Evolutionary conservation across 306 rosid genomes (phyloP), one percentile per base, ranked within the genome.

Genomic region (Sechiopsis laciniata): DNA sequence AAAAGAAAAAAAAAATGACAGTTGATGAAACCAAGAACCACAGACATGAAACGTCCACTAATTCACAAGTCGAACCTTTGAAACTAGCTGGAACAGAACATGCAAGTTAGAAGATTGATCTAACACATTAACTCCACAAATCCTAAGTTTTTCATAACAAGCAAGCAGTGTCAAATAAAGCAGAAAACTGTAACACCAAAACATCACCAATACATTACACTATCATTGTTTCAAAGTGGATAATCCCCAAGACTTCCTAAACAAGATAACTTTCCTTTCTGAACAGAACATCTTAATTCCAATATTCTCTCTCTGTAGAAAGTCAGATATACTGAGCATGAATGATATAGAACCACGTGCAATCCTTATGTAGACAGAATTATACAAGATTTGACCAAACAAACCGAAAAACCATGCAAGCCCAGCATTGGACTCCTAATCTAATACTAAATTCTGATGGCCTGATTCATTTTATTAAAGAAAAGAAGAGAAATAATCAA

Each of bases 341-440:
- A 64, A 64, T 40, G 52, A 64, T 40, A 35, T 37, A 26, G 1
- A 64, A 37, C 16, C 53, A 17, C 0, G 53, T 40, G 29, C 45
- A 64, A 64, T 64, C 51, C 11, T 32, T 32, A 32, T 2, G 7
- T 64, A 37, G 29, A 20, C 50, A 37, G 6, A 63, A n/a, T 63
- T 63, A 63, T 51, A 4, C 37, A 32, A 35, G 3, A 63, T 22
- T 63, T 42, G 56, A 68, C 56, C 56, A 68, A 63, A 63, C 50
- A 63, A 35, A 63, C 70, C 51, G 29, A 35, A 63, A n/a, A 32
- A 61, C 51, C 16, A 17, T n/a, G 24, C 71, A 64, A 40, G 70
- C 48, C 70, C 52, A 16, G 9, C 24, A 35, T 63, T 35, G 52
- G 7, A 17, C 52, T 40, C 6, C 46, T 40, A 40, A 62, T 64